Base-by-base conservation (phyloP, 306 rosid genomes). In the Vigna angularis region DNA sequence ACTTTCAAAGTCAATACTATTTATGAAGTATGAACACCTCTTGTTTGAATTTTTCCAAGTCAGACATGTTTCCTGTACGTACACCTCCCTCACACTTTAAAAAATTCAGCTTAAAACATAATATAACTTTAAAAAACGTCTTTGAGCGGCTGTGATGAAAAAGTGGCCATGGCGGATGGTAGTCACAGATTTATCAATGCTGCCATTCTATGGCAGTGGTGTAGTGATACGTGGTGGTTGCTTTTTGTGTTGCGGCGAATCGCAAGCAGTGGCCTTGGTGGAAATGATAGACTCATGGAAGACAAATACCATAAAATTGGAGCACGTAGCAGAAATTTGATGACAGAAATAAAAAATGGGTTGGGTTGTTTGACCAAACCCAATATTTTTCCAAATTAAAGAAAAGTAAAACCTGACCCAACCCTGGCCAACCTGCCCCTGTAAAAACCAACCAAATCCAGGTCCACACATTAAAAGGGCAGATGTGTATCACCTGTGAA, bases 1-100 rank as follows among this genome's bases (percentile, higher is more conserved):
- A 40, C 22, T 50, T 55, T 22, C 63, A 78, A 71, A 71, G 56
- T 45, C 17, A 22, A 53, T 58, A 45, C 34, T 52, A 58, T 12
- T 5, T 57, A 57, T 57, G 32, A 55, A 9, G 32, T 22, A 20
- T 4, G 2, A 9, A 55, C 2, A 10, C 15, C 6, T 55, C 30
- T 55, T 55, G 15, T 18, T 55, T 55, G 6, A 55, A 20, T 13
- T 20, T 13, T 56, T 9, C 4, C 7, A 11, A n/a, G 24, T 53
- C 14, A 18, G 13, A 8, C 28, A 18, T 17, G 57, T n/a, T 51
- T 7, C 4, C 24, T 9, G 17, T 11, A 9, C 12, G 13, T 3
- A 44, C 15, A 44, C 4, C 4, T 44, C 14, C 15, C 1, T 52
- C 26, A 52, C 58, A n/a, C 58, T 9, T 53, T 53, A 53, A 28